Evolutionary conservation across 345 rosid genomes (phyloP).

Genomic region (Camelina hispida): DNA sequence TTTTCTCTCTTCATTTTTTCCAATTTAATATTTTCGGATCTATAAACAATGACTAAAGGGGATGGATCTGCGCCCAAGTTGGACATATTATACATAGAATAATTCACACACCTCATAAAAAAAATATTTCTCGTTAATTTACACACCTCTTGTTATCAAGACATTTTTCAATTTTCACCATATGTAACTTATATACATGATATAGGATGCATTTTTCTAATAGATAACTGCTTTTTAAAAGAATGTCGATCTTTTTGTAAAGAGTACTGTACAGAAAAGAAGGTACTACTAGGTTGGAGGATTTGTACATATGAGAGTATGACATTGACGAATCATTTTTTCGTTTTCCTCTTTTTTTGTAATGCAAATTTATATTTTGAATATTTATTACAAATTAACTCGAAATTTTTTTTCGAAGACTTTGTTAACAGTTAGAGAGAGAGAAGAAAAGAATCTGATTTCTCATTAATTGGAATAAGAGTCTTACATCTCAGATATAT

Average conservation of each 20-base stretch:
- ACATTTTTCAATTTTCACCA: not conserved
- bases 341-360: too few species aligned
- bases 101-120: not conserved
- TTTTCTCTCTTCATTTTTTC: not conserved
- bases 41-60: slow-evolving; percentile 13
- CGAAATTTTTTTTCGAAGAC: not conserved
- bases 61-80: slow-evolving; percentile 23
- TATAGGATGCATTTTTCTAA: slow-evolving; percentile 4
- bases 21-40: slow-evolving; percentile 5
- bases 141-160: not conserved
- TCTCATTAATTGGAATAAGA: too few species aligned
- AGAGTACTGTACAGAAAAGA: too few species aligned
- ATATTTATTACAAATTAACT: not conserved
- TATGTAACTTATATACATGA: not conserved
- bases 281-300: too few species aligned
- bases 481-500: too few species aligned
- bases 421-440: too few species aligned
- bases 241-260: not conserved
- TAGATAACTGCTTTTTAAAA: not conserved
- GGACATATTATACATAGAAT: not conserved
- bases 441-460: too few species aligned
- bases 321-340: too few species aligned
- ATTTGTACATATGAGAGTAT: too few species aligned
- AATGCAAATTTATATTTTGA: not conserved
- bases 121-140: too few species aligned